phyloP scores from a whole-genome alignment of 352 stramenopile species.

The Pythium apleroticum region DNA sequence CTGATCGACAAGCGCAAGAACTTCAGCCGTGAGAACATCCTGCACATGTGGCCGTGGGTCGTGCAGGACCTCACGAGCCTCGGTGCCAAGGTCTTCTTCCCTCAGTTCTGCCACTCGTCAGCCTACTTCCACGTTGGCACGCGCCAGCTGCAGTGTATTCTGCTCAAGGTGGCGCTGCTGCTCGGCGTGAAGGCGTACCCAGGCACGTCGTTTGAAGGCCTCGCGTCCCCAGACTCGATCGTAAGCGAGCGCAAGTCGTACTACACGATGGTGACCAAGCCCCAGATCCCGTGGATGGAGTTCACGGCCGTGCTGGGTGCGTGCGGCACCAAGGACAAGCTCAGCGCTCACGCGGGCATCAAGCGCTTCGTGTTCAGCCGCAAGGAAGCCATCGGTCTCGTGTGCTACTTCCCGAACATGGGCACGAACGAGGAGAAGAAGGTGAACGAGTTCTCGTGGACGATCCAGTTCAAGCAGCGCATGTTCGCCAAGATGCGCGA shows the following conservation, averaged over 20 bases:
- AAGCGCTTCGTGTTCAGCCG: constrained; percentile 79
- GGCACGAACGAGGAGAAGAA: constrained; percentile 74
- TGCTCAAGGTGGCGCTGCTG: constrained; percentile 79
- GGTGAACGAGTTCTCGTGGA: constrained; percentile 83
- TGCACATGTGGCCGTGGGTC: constrained; percentile 83
- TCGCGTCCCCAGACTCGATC: constrained; percentile 51
- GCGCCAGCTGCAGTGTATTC: constrained; percentile 80
- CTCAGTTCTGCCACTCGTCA: constrained; percentile 78
- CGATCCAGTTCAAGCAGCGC: constrained; percentile 84
- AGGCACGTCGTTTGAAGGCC: constrained; percentile 57
- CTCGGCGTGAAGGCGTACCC: constrained; percentile 71
- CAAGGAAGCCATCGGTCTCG: constrained; percentile 77
- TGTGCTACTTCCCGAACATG: constrained; percentile 81
- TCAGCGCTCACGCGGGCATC: constrained; percentile 63
- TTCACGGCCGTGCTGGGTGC: constrained; percentile 71
- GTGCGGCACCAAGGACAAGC: constrained; percentile 64
- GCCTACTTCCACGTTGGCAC: constrained; percentile 86
- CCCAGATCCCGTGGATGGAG: constrained; percentile 78
- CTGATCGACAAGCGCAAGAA: constrained; percentile 81
- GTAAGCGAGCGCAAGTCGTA: constrained; percentile 59
- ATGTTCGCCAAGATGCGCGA: constrained; percentile 79
- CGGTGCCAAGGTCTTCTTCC: constrained; percentile 82
- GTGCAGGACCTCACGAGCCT: constrained; percentile 80
- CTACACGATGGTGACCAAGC: constrained; percentile 71
- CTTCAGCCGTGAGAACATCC: constrained; percentile 84